phyloP scores from a whole-genome alignment of 495 filamentous ascomycete genomes.

The Thermothielavioides terrestris region DNA sequence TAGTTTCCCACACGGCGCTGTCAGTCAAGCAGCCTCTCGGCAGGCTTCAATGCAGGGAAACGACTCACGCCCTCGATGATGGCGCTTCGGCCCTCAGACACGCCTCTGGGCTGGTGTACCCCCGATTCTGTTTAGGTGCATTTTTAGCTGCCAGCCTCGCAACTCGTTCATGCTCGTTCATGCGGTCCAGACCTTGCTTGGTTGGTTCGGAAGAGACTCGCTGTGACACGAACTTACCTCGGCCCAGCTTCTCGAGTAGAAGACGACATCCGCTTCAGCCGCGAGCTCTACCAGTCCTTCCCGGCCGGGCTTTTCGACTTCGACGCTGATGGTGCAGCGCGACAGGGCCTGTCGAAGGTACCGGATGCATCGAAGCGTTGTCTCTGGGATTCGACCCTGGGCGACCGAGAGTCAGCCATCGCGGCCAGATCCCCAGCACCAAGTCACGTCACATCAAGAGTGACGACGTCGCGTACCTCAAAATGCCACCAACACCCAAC shows the following conservation, averaged over 20 bases:
- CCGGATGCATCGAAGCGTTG: slow-evolving; percentile 52
- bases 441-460: not conserved
- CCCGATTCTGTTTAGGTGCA: slow-evolving; percentile 21
- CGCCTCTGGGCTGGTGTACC: slow-evolving; percentile 24
- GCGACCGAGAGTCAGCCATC: not conserved
- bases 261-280: slow-evolving; percentile 55
- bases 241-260: slow-evolving; percentile 65
- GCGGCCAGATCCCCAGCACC: not conserved
- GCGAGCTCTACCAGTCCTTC: slow-evolving; percentile 53
- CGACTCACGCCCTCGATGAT: slow-evolving; percentile 24
- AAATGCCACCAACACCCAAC: slow-evolving; percentile 61
- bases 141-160: slow-evolving; percentile 1
- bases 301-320: slow-evolving; percentile 60
- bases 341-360: slow-evolving; percentile 45
- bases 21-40: not conserved
- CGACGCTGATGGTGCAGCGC: slow-evolving; percentile 51
- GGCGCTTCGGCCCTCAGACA: slow-evolving; percentile 27
- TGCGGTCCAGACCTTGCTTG: not conserved
- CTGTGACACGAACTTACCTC: slow-evolving; percentile 39
- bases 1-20: slow-evolving; percentile 3
- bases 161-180: not conserved
- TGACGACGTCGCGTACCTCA: slow-evolving; percentile 42
- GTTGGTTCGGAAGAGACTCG: too few relatives aligned
- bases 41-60: not conserved
- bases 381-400: slow-evolving; percentile 58